Conservation (phyloP, 352 stramenopile species). For the Blastocystis sp. region DNA sequence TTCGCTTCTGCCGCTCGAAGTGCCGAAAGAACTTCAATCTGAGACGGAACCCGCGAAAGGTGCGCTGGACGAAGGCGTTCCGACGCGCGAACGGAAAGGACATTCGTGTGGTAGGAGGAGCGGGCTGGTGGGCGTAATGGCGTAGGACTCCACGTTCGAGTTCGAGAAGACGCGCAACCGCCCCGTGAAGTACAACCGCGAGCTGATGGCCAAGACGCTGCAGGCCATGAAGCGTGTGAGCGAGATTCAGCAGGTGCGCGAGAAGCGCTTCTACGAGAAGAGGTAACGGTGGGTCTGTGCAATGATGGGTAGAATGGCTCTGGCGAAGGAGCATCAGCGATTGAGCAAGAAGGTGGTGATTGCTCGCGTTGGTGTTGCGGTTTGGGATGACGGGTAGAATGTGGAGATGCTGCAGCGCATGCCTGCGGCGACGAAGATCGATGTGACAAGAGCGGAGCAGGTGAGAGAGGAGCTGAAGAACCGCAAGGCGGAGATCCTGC, state of each 20-base stretch:
- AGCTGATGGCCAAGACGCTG: conserved; percentile 96
- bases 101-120: conserved; percentile 84
- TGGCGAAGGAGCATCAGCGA: conserved; percentile 56
- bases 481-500: conserved; percentile 45
- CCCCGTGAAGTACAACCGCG: conserved; percentile 97
- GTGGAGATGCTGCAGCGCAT: conserved; percentile 28
- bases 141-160: conserved; percentile 93
- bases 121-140: not conserved
- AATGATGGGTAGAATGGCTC: conserved; percentile 47
- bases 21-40: conserved; percentile 99
- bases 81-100: conserved; percentile 95
- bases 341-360: conserved; percentile 55
- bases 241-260: conserved; percentile 91
- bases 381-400: conserved; percentile 12
- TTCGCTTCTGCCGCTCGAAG: conserved; percentile 99
- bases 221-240: conserved; percentile 94
- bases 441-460: conserved; percentile 34
- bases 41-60: conserved; percentile 98
- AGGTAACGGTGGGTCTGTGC: not conserved
- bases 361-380: not conserved
- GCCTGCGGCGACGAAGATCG: conserved; percentile 27
- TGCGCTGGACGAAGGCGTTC: conserved; percentile 99
- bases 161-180: conserved; percentile 98
- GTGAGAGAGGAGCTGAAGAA: conserved; percentile 62
- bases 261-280: conserved; percentile 93